Evolutionary conservation across 352 stramenopile species (phyloP), one percentile per base, ranked within the genome.

Genomic region (Phytophthora pluvialis): DNA sequence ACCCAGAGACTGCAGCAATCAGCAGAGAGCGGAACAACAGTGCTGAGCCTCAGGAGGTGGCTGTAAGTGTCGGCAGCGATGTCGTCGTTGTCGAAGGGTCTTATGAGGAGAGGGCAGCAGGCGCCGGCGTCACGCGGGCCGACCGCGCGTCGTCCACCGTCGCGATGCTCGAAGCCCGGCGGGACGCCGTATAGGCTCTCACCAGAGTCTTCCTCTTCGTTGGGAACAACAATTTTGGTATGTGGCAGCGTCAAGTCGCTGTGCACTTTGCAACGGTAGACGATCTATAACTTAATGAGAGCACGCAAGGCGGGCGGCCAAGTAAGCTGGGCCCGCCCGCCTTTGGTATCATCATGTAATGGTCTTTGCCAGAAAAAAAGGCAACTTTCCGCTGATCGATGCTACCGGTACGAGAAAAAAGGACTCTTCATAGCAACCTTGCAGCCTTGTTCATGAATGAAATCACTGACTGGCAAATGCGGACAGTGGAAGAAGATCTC

Each of bases 241-340:
- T 43, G 38, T 38, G 40, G 21, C 35, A 39, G 12, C 15, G 35
- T 46, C 31, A 18, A 16, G 5, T 60, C 15, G 40, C 15, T 15
- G 31, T 21, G 36, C 45, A 16, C 15, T 46, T 28, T 42, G 46
- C 28, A 40, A 38, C 25, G 43, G 43, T 55, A 56, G 51, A 56
- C 51, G 35, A 46, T 69, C 60, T 36, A 67, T 72, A 72, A 72
- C 18, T 67, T 72, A 67, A 66, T 67, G 56, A 58, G 46, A 29
- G 25, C 38, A 42, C 21, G 10, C 11, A 13, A 25, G 60, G 26
- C 8, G 13, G 18, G 25, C 18, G 18, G n/a, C n/a, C n/a, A n/a
- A 31, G 18, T 21, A 16, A 40, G 12, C n/a, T 43, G 9, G 43
- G 47, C 11, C n/a, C 9, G 31, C 3, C 29, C 42, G 28, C 28